Evolutionary conservation across 139 green algal species (phyloP).

Genomic region (Chlorella ohadii): DNA sequence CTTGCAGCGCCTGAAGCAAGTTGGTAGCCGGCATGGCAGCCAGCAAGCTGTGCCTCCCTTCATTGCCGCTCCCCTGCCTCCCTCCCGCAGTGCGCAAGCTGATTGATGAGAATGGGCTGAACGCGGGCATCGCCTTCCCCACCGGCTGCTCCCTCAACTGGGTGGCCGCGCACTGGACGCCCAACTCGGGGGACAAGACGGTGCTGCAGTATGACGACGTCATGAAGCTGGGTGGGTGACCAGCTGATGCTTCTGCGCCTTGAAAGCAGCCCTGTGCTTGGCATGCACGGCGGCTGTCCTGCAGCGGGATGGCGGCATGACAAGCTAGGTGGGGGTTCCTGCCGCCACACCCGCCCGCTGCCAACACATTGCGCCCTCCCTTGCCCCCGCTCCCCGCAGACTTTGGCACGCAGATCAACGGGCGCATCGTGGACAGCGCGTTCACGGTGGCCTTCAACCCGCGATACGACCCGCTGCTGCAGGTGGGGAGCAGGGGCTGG

Average conservation of each 20-base stretch:
- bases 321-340: no score
- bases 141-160: slow-evolving; percentile 97
- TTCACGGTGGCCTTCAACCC: slow-evolving; percentile 98
- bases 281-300: no score
- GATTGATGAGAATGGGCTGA: slow-evolving; percentile 91
- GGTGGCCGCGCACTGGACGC: slow-evolving; percentile 98
- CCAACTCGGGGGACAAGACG: slow-evolving; percentile 97
- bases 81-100: slow-evolving; percentile 75
- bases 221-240: slow-evolving; percentile 93
- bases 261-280: no score
- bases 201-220: slow-evolving; percentile 98
- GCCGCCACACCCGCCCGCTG: background rate
- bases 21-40: no score
- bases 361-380: no score
- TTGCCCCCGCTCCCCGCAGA: slow-evolving; percentile 56
- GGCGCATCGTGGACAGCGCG: slow-evolving; percentile 96
- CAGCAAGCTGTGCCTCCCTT: background rate
- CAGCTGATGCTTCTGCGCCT: no score
- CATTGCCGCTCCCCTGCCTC: background rate
- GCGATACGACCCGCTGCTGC: slow-evolving; percentile 88
- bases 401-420: slow-evolving; percentile 91
- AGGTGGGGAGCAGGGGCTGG: slow-evolving; percentile 41
- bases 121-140: slow-evolving; percentile 92
- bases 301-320: no score
- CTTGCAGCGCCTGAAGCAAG: no score